Evolutionary conservation across 352 stramenopile species (phyloP), one percentile per base, ranked within the genome.

Genomic region (Pythium oligandrum): DNA sequence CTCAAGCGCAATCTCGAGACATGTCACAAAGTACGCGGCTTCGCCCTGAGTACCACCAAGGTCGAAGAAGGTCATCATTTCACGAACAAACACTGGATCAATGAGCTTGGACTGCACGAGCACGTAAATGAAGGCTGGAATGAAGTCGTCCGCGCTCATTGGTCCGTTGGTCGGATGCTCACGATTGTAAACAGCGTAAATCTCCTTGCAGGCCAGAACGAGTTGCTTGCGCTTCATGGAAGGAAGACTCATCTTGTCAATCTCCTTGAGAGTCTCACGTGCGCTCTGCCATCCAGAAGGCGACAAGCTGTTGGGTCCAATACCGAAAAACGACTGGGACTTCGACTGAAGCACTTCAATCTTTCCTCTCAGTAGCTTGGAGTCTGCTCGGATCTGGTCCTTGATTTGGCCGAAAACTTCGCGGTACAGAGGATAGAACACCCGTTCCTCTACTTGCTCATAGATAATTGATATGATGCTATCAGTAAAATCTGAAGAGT

Each of bases 81-180:
- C 82, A 49, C 90, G 90, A 7, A 93, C 57, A 36, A 77, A 68
- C 31, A 93, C 68, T 0, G 84, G 76, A 55, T 95, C 76, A 11
- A 72, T 73, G 32, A 95, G 44, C 9, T 64, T 60, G 30, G 82
- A 81, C 61, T 93, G 82, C 48, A 95, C 83, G 1, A 95, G 66
- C 52, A 93, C 80, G 69, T 85, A 95, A 50, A 95, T 95, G 63
- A 95, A 95, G 3, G 78, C 83, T 6, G 84, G 84, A 35, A 95
- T 93, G 40, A 95, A 95, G 9, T 88, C 80, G 55, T 95, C 84
- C 12, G 82, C 84, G 40, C 70, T 92, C 82, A 95, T 93, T 26
- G 83, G 81, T n/a, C 78, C 43, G 40, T 88, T 82, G 2, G 51
- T 71, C 2, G 78, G 76, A 39, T 93, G 82, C 51, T 95, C 84